A percentile compares a stretch with the other conserved stretches of the same genome.
Evolutionary conservation across 257 asterid genomes (phyloP).

Genomic region (Penstemon davidsonii): DNA sequence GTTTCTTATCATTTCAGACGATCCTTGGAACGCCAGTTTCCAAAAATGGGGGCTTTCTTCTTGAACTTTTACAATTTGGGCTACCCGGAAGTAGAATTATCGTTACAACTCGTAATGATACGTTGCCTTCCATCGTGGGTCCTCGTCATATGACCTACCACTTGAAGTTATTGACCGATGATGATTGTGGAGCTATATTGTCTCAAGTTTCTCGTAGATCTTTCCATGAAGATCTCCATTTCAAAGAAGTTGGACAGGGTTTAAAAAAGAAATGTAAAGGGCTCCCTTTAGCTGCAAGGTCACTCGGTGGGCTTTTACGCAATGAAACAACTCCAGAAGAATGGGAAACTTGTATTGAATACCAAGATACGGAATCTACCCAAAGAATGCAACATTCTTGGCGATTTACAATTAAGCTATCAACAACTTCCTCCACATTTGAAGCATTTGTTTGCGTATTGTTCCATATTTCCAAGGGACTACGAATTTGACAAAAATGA

Average conservation of each 20-base stretch:
- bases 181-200: constrained; percentile 48
- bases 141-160: constrained; percentile 48
- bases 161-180: constrained; percentile 45
- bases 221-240: constrained; percentile 32
- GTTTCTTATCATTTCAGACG: constrained; percentile 59
- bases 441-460: constrained; percentile 63
- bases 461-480: constrained; percentile 68
- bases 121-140: constrained; percentile 44
- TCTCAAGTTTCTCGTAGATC: constrained; percentile 42
- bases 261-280: constrained; percentile 63
- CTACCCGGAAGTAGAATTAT: constrained; percentile 52
- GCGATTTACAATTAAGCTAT: constrained; percentile 56
- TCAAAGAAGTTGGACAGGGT: constrained; percentile 41
- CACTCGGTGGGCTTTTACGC: constrained; percentile 61
- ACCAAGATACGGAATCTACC: constrained; percentile 61
- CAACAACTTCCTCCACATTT: constrained; percentile 57
- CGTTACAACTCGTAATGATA: constrained; percentile 52
- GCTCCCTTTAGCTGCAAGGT: constrained; percentile 67
- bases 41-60: constrained; percentile 45
- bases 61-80: constrained; percentile 43
- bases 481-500: constrained; percentile 55
- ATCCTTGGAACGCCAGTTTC: constrained; percentile 50
- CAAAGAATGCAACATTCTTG: constrained; percentile 41
- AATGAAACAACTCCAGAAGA: constrained; percentile 42
- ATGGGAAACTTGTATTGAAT: constrained; percentile 52